Evolutionary conservation across 202 grass and related monocot species (phyloP).

Genomic region (Schoenoplectus triqueter): DNA sequence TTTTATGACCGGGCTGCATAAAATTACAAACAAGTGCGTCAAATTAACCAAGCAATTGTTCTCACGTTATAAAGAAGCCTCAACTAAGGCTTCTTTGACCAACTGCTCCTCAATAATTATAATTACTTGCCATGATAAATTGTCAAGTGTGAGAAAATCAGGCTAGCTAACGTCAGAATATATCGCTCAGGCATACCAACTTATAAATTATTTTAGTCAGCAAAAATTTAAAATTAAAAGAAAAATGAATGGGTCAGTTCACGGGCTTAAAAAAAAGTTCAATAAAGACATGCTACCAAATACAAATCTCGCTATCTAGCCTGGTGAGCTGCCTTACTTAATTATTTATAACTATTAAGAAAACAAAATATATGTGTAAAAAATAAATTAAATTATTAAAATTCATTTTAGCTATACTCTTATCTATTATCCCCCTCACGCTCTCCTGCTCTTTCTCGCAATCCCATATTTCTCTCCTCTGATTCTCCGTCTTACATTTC

Average conservation of each 20-base stretch:
- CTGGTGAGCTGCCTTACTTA: slow-evolving; percentile 8
- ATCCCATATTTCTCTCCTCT: too few species aligned
- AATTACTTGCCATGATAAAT: not conserved
- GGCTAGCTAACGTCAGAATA: slow-evolving; percentile 6
- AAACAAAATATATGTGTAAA: not conserved
- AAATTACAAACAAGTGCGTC: slow-evolving; percentile 7
- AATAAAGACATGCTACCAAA: slow-evolving; percentile 39
- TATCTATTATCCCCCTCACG: too few species aligned
- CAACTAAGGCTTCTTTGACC: slow-evolving; percentile 21
- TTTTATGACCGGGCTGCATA: not conserved
- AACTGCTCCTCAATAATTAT: not conserved
- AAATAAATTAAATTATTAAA: not conserved
- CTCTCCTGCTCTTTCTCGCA: too few species aligned
- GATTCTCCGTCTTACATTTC: too few species aligned
- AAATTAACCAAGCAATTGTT: slow-evolving; percentile 21
- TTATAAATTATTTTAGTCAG: slow-evolving; percentile 7
- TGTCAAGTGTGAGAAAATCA: not conserved
- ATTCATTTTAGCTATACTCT: too few species aligned
- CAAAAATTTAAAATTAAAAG: not conserved
- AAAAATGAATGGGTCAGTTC: not conserved
- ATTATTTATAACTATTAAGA: slow-evolving; percentile 11
- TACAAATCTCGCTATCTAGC: slow-evolving; percentile 31
- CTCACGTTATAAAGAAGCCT: slow-evolving; percentile 23
- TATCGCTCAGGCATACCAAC: not conserved
- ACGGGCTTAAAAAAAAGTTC: slow-evolving; percentile 18